These are phyloP conservation scores for Cladosporium colombiae DNA, from an alignment of 2,329 filamentous ascomycete species.

Conservation along the genomic window DNA sequence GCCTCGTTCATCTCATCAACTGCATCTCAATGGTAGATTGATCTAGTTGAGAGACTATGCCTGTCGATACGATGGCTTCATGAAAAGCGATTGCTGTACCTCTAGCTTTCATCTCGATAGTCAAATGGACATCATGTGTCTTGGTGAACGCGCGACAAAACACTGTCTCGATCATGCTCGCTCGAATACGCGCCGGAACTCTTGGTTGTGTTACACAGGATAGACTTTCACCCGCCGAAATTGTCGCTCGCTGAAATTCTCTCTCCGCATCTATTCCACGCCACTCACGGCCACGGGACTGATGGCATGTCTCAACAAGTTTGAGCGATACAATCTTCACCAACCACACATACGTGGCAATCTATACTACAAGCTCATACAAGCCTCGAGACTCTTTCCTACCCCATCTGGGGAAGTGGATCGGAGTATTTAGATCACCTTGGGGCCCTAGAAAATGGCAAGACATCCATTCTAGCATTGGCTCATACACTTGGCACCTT, in stretches of 20 bases:
- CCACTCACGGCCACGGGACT: not conserved
- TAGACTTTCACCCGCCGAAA: not conserved
- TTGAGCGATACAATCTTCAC: not conserved
- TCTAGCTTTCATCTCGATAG: not conserved
- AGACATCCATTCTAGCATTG: not conserved
- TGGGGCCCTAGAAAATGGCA: conserved; percentile 1
- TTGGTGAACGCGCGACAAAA: not conserved
- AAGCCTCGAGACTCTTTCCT: not conserved
- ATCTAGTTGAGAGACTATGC: too few species aligned
- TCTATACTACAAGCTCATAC: not conserved
- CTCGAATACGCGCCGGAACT: not conserved
- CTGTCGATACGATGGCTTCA: too few species aligned
- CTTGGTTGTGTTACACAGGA: not conserved
- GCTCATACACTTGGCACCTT: not conserved
- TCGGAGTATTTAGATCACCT: conserved; percentile 2
- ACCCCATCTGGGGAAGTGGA: conserved; percentile 5
- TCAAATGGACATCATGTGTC: not conserved
- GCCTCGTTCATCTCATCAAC: too few species aligned
- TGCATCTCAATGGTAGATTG: too few species aligned
- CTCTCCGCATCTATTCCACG: not conserved
- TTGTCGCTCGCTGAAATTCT: not conserved
- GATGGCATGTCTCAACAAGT: not conserved
- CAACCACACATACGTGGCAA: not conserved
- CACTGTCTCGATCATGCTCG: not conserved
- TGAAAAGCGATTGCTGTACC: not conserved